phyloP scores from a whole-genome alignment of 306 rosid genomes.

The Mimosa bimucronata region DNA sequence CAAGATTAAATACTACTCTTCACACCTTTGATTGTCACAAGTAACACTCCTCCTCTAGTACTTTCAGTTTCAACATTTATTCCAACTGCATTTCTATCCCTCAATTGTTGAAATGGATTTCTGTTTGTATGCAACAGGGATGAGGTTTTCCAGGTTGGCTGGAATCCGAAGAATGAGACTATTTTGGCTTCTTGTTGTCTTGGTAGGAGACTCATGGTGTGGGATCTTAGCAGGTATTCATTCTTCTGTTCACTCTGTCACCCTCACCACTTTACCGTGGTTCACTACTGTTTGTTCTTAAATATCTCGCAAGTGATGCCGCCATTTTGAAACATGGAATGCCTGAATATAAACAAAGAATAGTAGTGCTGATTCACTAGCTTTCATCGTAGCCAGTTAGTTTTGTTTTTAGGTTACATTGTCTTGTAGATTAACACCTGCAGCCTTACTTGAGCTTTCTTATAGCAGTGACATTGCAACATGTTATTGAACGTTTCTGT shows the following conservation, averaged over 20 bases:
- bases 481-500: conserved; percentile 16
- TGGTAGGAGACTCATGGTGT: conserved; percentile 98
- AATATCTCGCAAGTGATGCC: neutral
- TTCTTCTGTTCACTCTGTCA: conserved; percentile 19
- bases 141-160: conserved; percentile 98
- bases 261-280: neutral
- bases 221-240: conserved; percentile 99
- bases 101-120: conserved; percentile 36
- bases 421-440: neutral
- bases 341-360: neutral
- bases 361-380: neutral
- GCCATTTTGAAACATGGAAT: neutral
- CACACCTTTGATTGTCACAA: conserved; percentile 95
- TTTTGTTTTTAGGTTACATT: neutral
- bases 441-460: neutral
- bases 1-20: conserved; percentile 69
- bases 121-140: conserved; percentile 58
- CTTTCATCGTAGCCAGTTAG: neutral
- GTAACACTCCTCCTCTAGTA: conserved; percentile 51
- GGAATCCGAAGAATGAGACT: conserved; percentile 97
- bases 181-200: conserved; percentile 97
- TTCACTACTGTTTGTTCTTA: neutral
- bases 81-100: conserved; percentile 4
- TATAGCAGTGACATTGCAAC: neutral
- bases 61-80: conserved; percentile 15